Evolutionary conservation across 2,329 filamentous ascomycete species (phyloP).

Genomic region (Curvularia hawaiiensis): DNA sequence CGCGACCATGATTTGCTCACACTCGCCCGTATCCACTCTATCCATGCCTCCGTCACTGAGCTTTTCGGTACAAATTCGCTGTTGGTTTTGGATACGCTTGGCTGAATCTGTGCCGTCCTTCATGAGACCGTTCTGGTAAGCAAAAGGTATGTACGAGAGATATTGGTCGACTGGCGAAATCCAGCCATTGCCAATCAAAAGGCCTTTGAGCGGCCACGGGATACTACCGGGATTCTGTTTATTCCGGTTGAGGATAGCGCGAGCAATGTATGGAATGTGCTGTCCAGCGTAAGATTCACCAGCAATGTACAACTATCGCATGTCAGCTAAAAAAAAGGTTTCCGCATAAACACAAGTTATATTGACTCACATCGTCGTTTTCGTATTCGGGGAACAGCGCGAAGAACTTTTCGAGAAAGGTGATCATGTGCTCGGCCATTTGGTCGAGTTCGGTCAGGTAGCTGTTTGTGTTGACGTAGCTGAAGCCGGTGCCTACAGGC

Average conservation of each 20-base stretch:
- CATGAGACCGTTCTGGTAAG: conserved; percentile 77
- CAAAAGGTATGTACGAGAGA: conserved; percentile 80
- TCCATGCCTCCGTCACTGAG: conserved; percentile 64
- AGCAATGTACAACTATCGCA: conserved; percentile 79
- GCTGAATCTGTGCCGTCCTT: conserved; percentile 68
- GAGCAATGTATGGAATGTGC: conserved; percentile 96
- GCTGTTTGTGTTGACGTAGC: conserved; percentile 88
- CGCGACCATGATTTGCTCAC: conserved; percentile 76
- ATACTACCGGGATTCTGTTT: conserved; percentile 54
- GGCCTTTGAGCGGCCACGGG: conserved; percentile 79
- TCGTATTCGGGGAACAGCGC: conserved; percentile 88
- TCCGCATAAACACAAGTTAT: background rate
- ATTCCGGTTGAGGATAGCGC: conserved; percentile 87
- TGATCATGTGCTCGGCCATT: conserved; percentile 88
- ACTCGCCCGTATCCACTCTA: conserved; percentile 70
- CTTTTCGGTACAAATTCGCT: conserved; percentile 68
- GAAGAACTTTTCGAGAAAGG: conserved; percentile 92
- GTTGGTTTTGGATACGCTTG: conserved; percentile 69
- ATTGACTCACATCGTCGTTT: conserved; percentile 78
- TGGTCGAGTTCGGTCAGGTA: conserved; percentile 84
- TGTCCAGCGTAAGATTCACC: conserved; percentile 98
- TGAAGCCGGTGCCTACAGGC: conserved; percentile 94
- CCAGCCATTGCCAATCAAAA: conserved; percentile 98
- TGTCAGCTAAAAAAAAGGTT: conserved; percentile 18
- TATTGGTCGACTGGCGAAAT: conserved; percentile 92